Base-by-base conservation (phyloP, 75 land plant genomes). In the Chamaecyparis obtusa region DNA sequence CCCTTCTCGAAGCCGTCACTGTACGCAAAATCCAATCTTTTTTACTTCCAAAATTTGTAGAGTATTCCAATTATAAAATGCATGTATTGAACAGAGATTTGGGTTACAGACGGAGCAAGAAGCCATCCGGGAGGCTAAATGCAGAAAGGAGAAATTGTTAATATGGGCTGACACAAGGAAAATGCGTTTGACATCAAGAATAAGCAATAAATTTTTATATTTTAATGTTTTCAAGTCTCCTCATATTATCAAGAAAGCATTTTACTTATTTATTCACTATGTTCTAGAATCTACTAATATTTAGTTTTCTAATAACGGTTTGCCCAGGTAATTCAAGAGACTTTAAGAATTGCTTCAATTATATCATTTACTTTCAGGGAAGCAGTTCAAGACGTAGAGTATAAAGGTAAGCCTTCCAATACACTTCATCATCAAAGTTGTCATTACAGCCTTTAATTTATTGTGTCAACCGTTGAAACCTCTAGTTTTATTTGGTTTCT, bases 161-260 rank as follows among this genome's bases (percentile, higher is more conserved):
- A 91, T 93, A 37, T 96, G 95, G 99, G 88, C 88, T 30, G 95
- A 97, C 56, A 96, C 94, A 3, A 95, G 91, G 81, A 90, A 89
- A 86, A 97, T 97, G 99, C 89, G 85, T 0, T 94, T n/a, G 56
- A 97, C 99, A 32, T 86, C 89, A 35, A 91, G 90, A 92, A 98
- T 97, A 92, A 13, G 85, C 27, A 51, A 69, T 1, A 69, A 27
- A 69, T n/a, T n/a, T n/a, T n/a, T n/a, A n/a, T n/a, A n/a, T n/a
- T n/a, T n/a, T n/a, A n/a, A 13, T 75, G 32, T 27, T n/a, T 69
- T 9, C n/a, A 9, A 69, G 32, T 69, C 10, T 69, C 10, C 27
- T 69, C n/a, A n/a, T n/a, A n/a, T n/a, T n/a, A n/a, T n/a, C n/a
- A n/a, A n/a, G n/a, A n/a, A n/a, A n/a, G n/a, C n/a, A n/a, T n/a